Percentiles rank a stretch among this genome's conserved stretches.
These are phyloP conservation scores for Mucor velutinosus DNA, from an alignment of 371 early-diverging fungal species.

Conservation along the genomic window DNA sequence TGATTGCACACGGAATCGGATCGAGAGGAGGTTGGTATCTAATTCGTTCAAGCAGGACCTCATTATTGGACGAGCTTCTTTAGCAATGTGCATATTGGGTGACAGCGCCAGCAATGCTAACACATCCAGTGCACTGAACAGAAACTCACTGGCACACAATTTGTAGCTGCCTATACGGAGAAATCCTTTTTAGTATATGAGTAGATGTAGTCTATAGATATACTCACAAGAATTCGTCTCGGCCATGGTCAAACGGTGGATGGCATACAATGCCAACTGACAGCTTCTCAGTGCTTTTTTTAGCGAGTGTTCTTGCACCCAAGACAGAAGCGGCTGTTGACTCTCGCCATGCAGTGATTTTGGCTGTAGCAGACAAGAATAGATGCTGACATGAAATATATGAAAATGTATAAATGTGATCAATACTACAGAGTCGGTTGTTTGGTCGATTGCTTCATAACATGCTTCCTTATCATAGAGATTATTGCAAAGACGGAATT, in stretches of 20 bases:
- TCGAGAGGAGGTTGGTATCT: not conserved
- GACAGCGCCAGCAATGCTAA: conserved; percentile 3
- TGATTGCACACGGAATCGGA: not conserved
- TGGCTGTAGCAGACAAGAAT: conserved; percentile 17
- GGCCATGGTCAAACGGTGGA: not conserved
- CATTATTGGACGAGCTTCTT: conserved; percentile 8
- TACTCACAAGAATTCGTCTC: conserved; percentile 8
- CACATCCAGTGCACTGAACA: conserved; percentile 11
- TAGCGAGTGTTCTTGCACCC: conserved; percentile 11
- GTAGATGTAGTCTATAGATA: not conserved
- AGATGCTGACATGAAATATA: not conserved
- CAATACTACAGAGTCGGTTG: not conserved
- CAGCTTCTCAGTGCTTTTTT: not conserved
- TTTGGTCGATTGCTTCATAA: conserved; percentile 1
- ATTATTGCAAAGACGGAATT: conserved; percentile 10
- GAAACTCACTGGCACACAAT: not conserved
- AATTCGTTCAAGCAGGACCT: not conserved
- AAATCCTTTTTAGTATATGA: not conserved
- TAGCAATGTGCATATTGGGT: not conserved
- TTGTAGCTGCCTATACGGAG: conserved; percentile 11
- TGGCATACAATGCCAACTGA: conserved; percentile 5
- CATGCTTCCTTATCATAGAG: not conserved
- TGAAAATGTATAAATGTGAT: conserved; percentile 12
- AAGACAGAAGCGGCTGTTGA: conserved; percentile 1
- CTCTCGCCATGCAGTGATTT: not conserved